These are phyloP conservation scores for Komagataella kurtzmanii DNA, from an alignment of 805 yeast genomes.

Conservation along the genomic window DNA sequence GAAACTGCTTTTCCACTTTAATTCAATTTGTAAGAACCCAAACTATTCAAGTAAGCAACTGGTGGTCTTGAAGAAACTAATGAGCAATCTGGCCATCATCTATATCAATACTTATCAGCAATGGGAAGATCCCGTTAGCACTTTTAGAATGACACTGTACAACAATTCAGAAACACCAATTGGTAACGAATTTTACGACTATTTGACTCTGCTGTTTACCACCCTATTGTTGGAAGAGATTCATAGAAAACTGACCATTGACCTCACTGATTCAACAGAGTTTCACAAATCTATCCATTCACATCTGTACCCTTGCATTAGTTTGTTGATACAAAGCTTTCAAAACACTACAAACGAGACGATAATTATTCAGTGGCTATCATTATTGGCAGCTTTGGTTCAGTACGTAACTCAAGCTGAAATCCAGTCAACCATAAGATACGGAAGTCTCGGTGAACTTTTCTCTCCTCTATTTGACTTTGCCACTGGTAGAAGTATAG, in stretches of 20 bases:
- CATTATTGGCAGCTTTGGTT: constrained; percentile 18
- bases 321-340: neutral
- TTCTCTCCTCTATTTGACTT: constrained; percentile 6
- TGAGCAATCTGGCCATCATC: constrained; percentile 38
- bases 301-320: neutral
- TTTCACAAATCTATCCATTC: neutral
- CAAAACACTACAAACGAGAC: neutral
- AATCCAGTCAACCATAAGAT: constrained; percentile 15
- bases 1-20: neutral
- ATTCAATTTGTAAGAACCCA: neutral
- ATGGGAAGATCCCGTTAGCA: constrained; percentile 28
- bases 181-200: neutral
- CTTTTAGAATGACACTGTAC: constrained; percentile 9
- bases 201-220: neutral
- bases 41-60: constrained; percentile 3
- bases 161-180: neutral
- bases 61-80: constrained; percentile 43
- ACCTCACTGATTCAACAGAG: neutral
- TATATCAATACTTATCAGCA: constrained; percentile 23
- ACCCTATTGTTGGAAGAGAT: neutral
- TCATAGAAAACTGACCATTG: neutral
- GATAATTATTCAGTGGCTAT: neutral
- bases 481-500: constrained; percentile 4
- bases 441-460: constrained; percentile 11
- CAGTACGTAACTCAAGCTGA: constrained; percentile 23